phyloP scores from a whole-genome alignment of 2,329 filamentous ascomycete genomes.

The Fusarium xylarioides region DNA sequence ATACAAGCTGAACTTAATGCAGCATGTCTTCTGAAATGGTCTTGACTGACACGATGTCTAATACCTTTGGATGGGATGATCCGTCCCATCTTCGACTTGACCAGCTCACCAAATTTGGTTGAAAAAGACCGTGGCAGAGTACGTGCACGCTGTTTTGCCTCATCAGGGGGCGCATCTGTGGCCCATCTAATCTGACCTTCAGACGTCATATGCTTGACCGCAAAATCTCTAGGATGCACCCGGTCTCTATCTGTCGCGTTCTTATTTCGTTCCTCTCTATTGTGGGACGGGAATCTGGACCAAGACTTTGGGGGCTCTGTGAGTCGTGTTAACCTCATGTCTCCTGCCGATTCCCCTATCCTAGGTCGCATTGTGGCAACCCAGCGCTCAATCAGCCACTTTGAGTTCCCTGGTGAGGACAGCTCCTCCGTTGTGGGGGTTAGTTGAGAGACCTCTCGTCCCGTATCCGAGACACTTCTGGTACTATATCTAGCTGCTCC shows the following conservation, averaged over 20 bases:
- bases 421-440: slow-evolving; percentile 27
- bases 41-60: not conserved
- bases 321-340: not conserved
- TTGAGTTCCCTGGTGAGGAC: slow-evolving; percentile 7
- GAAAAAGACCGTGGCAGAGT: slow-evolving; percentile 41
- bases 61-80: slow-evolving; percentile 6
- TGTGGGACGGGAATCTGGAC: slow-evolving; percentile 48
- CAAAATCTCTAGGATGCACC: slow-evolving; percentile 45
- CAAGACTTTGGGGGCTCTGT: slow-evolving; percentile 45
- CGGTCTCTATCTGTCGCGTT: slow-evolving; percentile 36
- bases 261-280: slow-evolving; percentile 42
- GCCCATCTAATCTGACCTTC: slow-evolving; percentile 38
- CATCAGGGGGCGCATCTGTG: slow-evolving; percentile 36
- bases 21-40: not conserved
- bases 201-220: slow-evolving; percentile 30
- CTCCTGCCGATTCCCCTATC: not conserved
- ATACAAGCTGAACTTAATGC: slow-evolving; percentile 5
- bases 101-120: slow-evolving; percentile 43
- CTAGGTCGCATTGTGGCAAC: slow-evolving; percentile 24
- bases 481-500: not conserved
- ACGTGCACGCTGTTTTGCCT: not conserved
- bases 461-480: not conserved
- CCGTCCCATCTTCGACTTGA: slow-evolving; percentile 33
- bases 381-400: slow-evolving; percentile 35
- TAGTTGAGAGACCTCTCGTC: slow-evolving; percentile 14